Base-by-base conservation (phyloP, 1,284 basidiomycete genomes). In the Quambalaria eucalypti region DNA sequence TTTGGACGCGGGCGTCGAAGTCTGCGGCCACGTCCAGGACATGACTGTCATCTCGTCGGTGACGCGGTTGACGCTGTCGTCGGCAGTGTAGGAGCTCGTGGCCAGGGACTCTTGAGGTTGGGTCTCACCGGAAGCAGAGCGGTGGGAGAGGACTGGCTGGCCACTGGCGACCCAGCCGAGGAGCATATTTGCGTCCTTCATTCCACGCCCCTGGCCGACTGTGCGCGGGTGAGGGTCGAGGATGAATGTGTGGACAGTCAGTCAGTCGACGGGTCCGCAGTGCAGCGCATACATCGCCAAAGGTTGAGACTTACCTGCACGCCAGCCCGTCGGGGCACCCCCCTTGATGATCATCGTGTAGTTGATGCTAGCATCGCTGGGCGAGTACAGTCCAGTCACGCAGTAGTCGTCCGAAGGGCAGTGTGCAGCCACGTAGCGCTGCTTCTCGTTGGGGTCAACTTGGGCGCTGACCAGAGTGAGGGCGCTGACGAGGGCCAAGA, bases 61-160 rank as follows among this genome's bases (percentile, higher is more conserved):
- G 4, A 23, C 21, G 25, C 42, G 42, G 19, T 21, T 46, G 4
- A 46, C 6, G 36, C 21, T 39, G 16, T 5, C 19, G 7, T 25
- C 25, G 21, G n/a, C 2, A 12, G 25, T 26, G 12, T 19, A 46
- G 42, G 25, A 12, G 21, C 42, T 14, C 19, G n/a, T 14, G 21
- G 42, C 36, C 21, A 14, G 2, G 14, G 42, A n/a, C 50, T 25
- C 31, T n/a, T 19, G 36, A 4, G 42, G 50, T 21, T 23, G 28
- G 19, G n/a, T 38, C 10, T 39, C 21, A 9, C 42, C 42, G 19
- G 42, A 19, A 4, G 42, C 42, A 26, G 71, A 71, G 33, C 84
- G 79, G 65, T 85, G 84, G 9, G 82, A 83, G 16, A 85, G 70
- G 4, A 82, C 84, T 46, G 83, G 76, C 3, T 77, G 72, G 5